These are phyloP conservation scores for Alternaria tenuissima DNA, from an alignment of 2,329 filamentous ascomycete species.

Conservation along the genomic window DNA sequence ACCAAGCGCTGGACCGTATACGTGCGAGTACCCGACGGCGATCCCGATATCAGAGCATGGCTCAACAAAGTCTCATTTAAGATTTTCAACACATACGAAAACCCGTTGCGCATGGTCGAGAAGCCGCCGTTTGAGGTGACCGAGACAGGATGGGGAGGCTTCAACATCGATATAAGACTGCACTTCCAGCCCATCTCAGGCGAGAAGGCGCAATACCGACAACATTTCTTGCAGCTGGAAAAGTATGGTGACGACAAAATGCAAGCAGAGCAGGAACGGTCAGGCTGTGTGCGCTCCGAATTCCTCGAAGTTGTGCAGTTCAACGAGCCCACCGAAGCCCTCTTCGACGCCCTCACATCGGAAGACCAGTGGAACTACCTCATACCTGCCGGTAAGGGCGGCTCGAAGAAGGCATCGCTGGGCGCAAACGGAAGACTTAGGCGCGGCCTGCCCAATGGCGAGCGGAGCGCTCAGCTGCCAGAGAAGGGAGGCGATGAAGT, in stretches of 20 bases:
- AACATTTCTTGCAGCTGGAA: constrained; percentile 90
- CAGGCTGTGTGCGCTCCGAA: constrained; percentile 75
- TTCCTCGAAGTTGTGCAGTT: constrained; percentile 95
- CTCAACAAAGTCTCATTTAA: constrained; percentile 98
- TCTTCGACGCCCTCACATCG: constrained; percentile 85
- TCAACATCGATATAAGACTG: constrained; percentile 93
- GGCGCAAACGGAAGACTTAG: constrained; percentile 45
- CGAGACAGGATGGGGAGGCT: constrained; percentile 98
- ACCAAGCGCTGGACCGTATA: constrained; percentile 98
- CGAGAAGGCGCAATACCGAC: constrained; percentile 95
- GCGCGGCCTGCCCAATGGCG: constrained; percentile 47
- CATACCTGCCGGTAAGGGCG: constrained; percentile 52
- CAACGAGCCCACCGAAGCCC: constrained; percentile 93
- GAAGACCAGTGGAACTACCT: constrained; percentile 67
- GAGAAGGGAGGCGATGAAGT: constrained; percentile 45
- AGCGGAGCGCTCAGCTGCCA: constrained; percentile 47
- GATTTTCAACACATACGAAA: constrained; percentile 94
- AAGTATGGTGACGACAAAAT: constrained; percentile 80
- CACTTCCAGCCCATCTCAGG: constrained; percentile 88
- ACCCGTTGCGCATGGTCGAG: constrained; percentile 80
- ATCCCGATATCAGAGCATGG: constrained; percentile 89
- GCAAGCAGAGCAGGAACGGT: constrained; percentile 61
- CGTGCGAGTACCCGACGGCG: constrained; percentile 86
- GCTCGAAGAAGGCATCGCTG: constrained; percentile 49
- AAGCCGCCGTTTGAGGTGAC: constrained; percentile 81